Base-by-base conservation (phyloP, 176 grass and related monocot species). In the Cenchrus americanus region DNA sequence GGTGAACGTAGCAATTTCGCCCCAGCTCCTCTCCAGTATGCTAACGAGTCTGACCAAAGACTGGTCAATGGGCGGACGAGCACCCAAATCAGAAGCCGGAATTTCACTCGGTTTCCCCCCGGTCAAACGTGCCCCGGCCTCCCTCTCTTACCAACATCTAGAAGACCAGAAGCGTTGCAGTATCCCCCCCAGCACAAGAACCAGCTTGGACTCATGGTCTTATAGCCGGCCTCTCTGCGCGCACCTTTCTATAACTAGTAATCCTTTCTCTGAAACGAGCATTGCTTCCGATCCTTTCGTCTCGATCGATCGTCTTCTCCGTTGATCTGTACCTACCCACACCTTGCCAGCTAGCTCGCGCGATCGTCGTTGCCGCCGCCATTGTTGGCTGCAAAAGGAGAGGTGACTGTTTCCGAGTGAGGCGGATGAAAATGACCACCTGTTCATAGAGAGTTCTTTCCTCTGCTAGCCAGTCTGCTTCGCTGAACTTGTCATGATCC, bases 21-120 rank as follows among this genome's bases (percentile, higher is more conserved):
- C 6, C n/a, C 17, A 41, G 42, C 62, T 72, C 55, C 66, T 77
- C 66, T 78, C 75, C 14, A 68, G 58, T 75, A 26, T 34, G 50
- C 69, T 71, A 30, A 69, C n/a, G 10, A 85, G 50, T 76, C 81
- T 88, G 91, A 90, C 88, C 84, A 84, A 87, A 77, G 83, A 92
- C 87, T 40, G 21, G 87, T 87, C 75, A 89, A 75, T 13, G 8
- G 51, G 52, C 77, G 32, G 76, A 65, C 62, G 54, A 71, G 82
- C 75, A 30, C 66, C 63, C 66, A 48, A 26, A 49, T 14, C 21
- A 0, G 22, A 70, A 14, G 53, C 46, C 15, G 23, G 15, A 52
- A 54, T 52, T 50, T 43, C 76, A 58, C 86, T 81, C 64, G 55
- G 53, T 71, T 86, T 88, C 63, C 13, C 13, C 30, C 74, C 14